Percentiles rank a stretch among this genome's conserved stretches.
phyloP scores from a whole-genome alignment of 352 stramenopile species.

The Globisporangium barbulae region DNA sequence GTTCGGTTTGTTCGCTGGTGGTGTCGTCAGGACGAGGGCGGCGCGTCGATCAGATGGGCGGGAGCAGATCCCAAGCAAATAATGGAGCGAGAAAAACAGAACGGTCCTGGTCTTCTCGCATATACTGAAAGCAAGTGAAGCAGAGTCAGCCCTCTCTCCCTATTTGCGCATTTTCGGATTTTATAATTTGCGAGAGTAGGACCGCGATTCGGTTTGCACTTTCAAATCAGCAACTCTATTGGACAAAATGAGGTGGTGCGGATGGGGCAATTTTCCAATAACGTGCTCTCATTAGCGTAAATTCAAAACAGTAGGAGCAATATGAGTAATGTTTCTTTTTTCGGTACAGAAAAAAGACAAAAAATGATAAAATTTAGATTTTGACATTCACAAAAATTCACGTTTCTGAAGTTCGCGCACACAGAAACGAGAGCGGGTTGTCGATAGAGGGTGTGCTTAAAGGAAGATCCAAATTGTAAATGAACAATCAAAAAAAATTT shows the following conservation, averaged over 20 bases:
- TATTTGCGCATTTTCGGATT: not conserved
- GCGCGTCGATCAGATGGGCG: conserved; percentile 5
- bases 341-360: too few species aligned
- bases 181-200: not conserved
- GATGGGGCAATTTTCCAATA: not conserved
- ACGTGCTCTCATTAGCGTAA: not conserved
- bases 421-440: not conserved
- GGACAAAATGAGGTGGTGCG: not conserved
- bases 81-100: conserved; percentile 2
- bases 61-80: not conserved
- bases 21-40: conserved; percentile 4
- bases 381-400: too few species aligned
- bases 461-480: too few species aligned
- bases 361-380: too few species aligned
- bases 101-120: not conserved
- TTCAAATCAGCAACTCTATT: conserved; percentile 1
- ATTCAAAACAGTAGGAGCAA: not conserved
- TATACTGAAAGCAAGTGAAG: conserved; percentile 1
- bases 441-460: not conserved
- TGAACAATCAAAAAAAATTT: not conserved
- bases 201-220: conserved; percentile 4
- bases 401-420: too few species aligned
- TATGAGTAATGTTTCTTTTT: too few species aligned
- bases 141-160: not conserved
- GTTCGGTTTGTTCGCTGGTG: conserved; percentile 1